Evolutionary conservation across 2,329 filamentous ascomycete species (phyloP).

Genomic region (Trichoderma sp.): DNA sequence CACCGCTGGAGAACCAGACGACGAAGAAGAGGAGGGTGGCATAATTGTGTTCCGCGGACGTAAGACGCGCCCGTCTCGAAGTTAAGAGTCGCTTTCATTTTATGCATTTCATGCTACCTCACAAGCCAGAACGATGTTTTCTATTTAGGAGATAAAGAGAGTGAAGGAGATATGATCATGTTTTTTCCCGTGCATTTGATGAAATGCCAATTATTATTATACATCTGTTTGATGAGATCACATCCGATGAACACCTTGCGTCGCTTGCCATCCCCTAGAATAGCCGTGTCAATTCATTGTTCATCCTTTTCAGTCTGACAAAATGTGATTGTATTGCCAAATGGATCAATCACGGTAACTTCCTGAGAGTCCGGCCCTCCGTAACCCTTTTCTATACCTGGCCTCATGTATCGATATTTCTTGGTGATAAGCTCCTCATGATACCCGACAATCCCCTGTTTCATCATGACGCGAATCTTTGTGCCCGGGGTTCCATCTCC

Average conservation of each 20-base stretch:
- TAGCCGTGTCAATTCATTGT: neutral
- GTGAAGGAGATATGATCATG: neutral
- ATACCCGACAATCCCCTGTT: neutral
- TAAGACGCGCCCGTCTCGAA: neutral
- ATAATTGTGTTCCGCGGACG: neutral
- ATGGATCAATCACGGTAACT: slow-evolving; percentile 25
- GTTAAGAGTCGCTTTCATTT: neutral
- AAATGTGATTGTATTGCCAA: slow-evolving; percentile 26
- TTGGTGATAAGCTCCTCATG: slow-evolving; percentile 24
- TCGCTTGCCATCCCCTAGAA: neutral
- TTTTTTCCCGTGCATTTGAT: neutral
- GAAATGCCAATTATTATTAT: neutral
- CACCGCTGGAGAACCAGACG: neutral
- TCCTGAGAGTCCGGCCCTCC: slow-evolving; percentile 12
- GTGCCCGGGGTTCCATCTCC: neutral
- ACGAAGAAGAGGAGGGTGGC: neutral
- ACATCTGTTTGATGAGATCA: neutral
- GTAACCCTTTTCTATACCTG: slow-evolving; percentile 23
- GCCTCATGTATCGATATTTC: slow-evolving; percentile 26
- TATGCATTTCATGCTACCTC: neutral
- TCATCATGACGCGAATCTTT: neutral
- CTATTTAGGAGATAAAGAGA: neutral
- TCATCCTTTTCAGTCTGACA: neutral
- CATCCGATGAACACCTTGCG: neutral
- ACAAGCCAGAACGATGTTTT: neutral